These are phyloP conservation scores for Vigna hirtella DNA, from an alignment of 306 rosid species.

Conservation along the genomic window DNA sequence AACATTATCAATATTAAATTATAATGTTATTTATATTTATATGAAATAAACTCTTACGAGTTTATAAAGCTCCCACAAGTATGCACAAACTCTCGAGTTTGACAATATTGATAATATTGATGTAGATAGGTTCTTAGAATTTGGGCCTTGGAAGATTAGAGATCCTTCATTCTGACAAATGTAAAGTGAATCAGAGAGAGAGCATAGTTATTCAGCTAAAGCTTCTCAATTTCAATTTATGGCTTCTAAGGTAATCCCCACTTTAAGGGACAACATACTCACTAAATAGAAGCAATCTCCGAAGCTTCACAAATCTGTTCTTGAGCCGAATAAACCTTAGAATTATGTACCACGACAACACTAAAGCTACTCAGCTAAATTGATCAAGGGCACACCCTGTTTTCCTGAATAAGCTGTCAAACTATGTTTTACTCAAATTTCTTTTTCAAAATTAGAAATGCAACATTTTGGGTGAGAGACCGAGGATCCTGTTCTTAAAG, in stretches of 20 bases:
- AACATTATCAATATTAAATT: no score
- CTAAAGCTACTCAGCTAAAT: neutral
- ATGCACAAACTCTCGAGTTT: no score
- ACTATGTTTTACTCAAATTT: neutral
- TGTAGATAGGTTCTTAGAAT: neutral
- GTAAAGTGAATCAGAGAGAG: neutral
- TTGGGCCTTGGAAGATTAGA: neutral
- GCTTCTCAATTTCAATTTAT: neutral
- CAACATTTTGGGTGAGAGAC: neutral
- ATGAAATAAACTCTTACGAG: no score
- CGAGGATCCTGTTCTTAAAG: neutral
- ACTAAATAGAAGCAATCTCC: neutral
- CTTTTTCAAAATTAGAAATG: neutral
- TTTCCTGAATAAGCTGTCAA: neutral
- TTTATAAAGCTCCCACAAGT: no score
- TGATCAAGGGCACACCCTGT: neutral
- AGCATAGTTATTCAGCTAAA: neutral
- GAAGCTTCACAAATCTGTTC: neutral
- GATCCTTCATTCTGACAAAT: neutral
- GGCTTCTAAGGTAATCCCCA: neutral
- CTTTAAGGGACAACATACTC: neutral
- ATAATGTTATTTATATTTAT: no score
- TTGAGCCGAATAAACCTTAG: neutral
- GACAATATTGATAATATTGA: no score
- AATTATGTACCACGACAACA: neutral